Evolutionary conservation across 441 rosid species (phyloP), one percentile per base, ranked within the genome.

Genomic region (Macaranga tanarius): DNA sequence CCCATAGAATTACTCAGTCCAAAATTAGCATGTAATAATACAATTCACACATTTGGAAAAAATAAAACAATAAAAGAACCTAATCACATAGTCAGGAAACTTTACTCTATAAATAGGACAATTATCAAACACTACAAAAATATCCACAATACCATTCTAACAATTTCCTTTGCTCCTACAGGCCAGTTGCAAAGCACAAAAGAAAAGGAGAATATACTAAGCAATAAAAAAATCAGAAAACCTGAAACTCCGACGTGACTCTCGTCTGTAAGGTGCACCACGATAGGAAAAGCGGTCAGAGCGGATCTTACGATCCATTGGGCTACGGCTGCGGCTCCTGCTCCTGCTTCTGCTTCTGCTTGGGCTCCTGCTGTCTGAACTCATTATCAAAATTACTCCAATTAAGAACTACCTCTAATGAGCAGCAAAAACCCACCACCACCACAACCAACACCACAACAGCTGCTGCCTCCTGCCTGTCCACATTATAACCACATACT

Each of bases 241-340:
- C 97, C 94, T 93, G 96, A 85, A 91, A 80, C 92, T 83, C 86
- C 87, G 90, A 73, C 85, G 92, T 50, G 90, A 76, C 68, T 86
- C 97, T 72, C 92, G 85, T 75, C 86, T 79, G 87, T 89, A 93
- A 61, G 97, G 96, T 76, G 95, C 93, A 87, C 89, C 86, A 70
- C 96, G 92, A 79, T 88, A 93, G 50, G 98, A 86, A 76, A 82
- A 77, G 52, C 93, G 92, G 45, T 90, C 90, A 65, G 91, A 81
- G 63, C 97, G 93, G 81, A 93, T 89, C 82, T 84, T 93, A 73
- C 96, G 95, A 86, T 84, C 92, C 84, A 87, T 76, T 8, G 96
- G 98, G 75, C 97, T 91, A 80, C 94, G 79, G 75, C 97, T 91
- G 80, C 96, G 79, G 86, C 92, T 88, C 73, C 95, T 79, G 84